Percentiles rank a stretch among this genome's conserved stretches.
These are phyloP conservation scores for Protomyces gravidus DNA, from an alignment of 1,139 yeast genomes.

Conservation along the genomic window DNA sequence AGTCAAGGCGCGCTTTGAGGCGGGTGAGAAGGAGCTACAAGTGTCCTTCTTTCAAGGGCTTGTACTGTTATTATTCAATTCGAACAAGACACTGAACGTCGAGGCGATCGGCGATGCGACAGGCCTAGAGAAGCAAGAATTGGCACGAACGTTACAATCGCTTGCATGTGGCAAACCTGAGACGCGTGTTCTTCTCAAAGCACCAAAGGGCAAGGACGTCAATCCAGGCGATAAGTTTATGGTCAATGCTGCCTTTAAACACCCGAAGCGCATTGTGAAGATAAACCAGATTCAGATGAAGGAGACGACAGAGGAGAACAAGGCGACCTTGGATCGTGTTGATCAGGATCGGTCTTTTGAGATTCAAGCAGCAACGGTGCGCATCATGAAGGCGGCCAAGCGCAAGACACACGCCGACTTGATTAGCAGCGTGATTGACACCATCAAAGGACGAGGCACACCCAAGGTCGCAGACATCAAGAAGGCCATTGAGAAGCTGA, in stretches of 20 bases:
- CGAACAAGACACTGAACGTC: conserved; percentile 32
- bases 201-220: conserved; percentile 36
- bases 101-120: conserved; percentile 36
- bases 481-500: conserved; percentile 39
- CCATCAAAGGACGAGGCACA: conserved; percentile 38
- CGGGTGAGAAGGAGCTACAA: conserved; percentile 39
- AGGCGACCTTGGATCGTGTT: conserved; percentile 36
- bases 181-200: conserved; percentile 37
- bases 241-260: conserved; percentile 40
- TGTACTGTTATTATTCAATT: conserved; percentile 39
- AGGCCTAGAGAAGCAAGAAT: conserved; percentile 34
- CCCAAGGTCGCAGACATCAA: conserved; percentile 39
- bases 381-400: conserved; percentile 58
- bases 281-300: conserved; percentile 40
- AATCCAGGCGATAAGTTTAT: conserved; percentile 37
- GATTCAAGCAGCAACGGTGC: conserved; percentile 42
- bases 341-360: conserved; percentile 40
- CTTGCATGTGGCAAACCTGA: conserved; percentile 37
- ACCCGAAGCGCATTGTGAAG: conserved; percentile 38
- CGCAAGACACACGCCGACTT: conserved; percentile 41
- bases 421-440: conserved; percentile 39
- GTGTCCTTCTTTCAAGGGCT: conserved; percentile 39
- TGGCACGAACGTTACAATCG: conserved; percentile 38
- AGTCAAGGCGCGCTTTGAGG: conserved; percentile 39
- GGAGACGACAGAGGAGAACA: conserved; percentile 37